phyloP scores from a whole-genome alignment of 73 alveolate genomes.

The Effrenium voratum region DNA sequence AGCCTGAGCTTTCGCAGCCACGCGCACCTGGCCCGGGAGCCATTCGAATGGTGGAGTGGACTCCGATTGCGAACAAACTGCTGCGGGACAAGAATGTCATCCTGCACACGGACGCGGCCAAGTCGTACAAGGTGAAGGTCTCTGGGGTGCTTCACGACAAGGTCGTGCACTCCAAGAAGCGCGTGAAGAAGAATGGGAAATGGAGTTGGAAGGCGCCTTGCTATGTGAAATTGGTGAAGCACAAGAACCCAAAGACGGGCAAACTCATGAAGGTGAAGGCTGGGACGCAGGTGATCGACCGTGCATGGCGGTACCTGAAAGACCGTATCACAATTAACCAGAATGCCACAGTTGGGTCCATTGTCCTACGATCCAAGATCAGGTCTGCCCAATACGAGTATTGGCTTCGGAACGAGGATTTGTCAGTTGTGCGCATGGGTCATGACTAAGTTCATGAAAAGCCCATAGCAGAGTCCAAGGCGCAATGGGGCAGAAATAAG shows the following conservation, averaged over 20 bases:
- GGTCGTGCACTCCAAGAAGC: background rate
- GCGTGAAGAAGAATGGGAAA: constrained; percentile 6
- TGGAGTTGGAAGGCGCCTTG: too few species aligned
- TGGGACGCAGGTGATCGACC: constrained; percentile 6
- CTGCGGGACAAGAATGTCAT: background rate
- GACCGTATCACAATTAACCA: background rate
- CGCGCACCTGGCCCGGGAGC: constrained; percentile 50
- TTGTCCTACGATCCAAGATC: background rate
- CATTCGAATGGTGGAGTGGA: background rate
- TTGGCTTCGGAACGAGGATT: background rate
- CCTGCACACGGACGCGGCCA: constrained; percentile 47
- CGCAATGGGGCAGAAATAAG: too few species aligned
- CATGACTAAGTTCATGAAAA: too few species aligned
- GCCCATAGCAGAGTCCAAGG: too few species aligned
- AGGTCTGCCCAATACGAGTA: constrained; percentile 14
- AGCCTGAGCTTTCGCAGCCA: background rate
- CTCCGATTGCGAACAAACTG: constrained; percentile 1
- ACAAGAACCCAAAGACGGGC: constrained; percentile 7
- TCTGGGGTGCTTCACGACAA: constrained; percentile 10
- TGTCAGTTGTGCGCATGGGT: too few species aligned
- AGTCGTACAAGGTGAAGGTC: constrained; percentile 12
- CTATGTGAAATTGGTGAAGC: background rate
- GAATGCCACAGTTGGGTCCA: too few species aligned
- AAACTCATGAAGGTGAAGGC: background rate
- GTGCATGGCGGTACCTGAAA: too few species aligned